These are phyloP conservation scores for Thielaviopsis punctulata DNA, from an alignment of 2,329 filamentous ascomycete genomes.

Conservation along the genomic window DNA sequence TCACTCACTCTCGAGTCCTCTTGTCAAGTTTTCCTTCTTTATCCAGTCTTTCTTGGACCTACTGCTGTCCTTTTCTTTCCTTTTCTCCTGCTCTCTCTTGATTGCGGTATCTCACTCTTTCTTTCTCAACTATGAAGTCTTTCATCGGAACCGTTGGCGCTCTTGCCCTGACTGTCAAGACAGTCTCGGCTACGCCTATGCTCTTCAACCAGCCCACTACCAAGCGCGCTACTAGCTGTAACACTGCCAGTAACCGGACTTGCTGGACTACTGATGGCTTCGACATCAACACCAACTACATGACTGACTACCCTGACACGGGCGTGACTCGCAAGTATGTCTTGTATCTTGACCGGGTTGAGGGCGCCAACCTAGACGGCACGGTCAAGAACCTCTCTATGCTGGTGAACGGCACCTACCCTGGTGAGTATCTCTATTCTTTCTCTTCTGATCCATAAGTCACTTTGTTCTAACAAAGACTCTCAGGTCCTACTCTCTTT, in stretches of 20 bases:
- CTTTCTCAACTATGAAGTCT: conserved; percentile 9
- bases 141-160: conserved; percentile 3
- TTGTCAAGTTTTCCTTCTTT: conserved; percentile 6
- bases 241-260: conserved; percentile 14
- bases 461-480: background rate
- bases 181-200: conserved; percentile 7
- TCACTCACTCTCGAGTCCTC: conserved; percentile 10
- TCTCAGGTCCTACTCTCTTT: conserved; percentile 11
- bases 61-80: background rate
- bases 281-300: conserved; percentile 17
- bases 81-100: background rate
- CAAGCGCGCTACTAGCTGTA: conserved; percentile 13
- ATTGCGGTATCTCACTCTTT: background rate
- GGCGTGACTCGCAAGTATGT: conserved; percentile 14
- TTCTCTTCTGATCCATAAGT: background rate
- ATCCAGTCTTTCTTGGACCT: background rate
- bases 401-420: conserved; percentile 15
- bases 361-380: conserved; percentile 13
- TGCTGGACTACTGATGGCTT: conserved; percentile 18
- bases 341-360: conserved; percentile 12
- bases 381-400: conserved; percentile 14
- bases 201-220: conserved; percentile 1
- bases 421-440: conserved; percentile 10
- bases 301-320: conserved; percentile 20
- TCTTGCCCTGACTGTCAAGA: conserved; percentile 5